A percentile compares a stretch with the other conserved stretches of the same genome.
These are phyloP conservation scores for Podaxis rugospora DNA, from an alignment of 768 basidiomycete species.

Conservation along the genomic window DNA sequence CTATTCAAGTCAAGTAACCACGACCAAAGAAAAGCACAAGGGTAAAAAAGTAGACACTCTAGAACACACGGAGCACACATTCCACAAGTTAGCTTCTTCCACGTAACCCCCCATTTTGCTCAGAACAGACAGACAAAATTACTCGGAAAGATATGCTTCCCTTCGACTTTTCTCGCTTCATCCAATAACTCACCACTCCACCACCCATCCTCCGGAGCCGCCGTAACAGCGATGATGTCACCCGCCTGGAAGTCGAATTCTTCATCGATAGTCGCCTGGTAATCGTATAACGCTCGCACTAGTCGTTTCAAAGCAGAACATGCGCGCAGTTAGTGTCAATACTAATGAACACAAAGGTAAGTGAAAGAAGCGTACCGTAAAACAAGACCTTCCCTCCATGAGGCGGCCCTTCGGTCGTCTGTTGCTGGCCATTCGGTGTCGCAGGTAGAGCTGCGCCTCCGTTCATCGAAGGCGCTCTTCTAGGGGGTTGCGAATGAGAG, in stretches of 20 bases:
- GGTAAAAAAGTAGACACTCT: neutral
- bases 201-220: slow-evolving; percentile 96
- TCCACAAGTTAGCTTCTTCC: neutral
- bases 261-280: slow-evolving; percentile 77
- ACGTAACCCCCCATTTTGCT: slow-evolving; percentile 1
- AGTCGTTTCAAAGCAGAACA: slow-evolving; percentile 7
- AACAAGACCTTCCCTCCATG: slow-evolving; percentile 57
- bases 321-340: neutral
- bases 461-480: neutral
- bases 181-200: slow-evolving; percentile 89
- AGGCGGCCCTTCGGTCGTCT: neutral
- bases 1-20: neutral
- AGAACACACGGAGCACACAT: neutral
- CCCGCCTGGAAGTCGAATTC: slow-evolving; percentile 96
- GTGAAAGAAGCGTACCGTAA: slow-evolving; percentile 59
- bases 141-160: slow-evolving; percentile 80
- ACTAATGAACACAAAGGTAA: slow-evolving; percentile 1
- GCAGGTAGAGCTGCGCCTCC: neutral
- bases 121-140: slow-evolving; percentile 82
- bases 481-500: neutral
- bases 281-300: slow-evolving; percentile 92
- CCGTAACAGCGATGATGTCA: slow-evolving; percentile 96
- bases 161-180: slow-evolving; percentile 62
- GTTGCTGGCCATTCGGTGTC: neutral
- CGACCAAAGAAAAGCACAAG: neutral